Base-by-base conservation (phyloP, 1,284 basidiomycete genomes). In the Ustilago sp. region DNA sequence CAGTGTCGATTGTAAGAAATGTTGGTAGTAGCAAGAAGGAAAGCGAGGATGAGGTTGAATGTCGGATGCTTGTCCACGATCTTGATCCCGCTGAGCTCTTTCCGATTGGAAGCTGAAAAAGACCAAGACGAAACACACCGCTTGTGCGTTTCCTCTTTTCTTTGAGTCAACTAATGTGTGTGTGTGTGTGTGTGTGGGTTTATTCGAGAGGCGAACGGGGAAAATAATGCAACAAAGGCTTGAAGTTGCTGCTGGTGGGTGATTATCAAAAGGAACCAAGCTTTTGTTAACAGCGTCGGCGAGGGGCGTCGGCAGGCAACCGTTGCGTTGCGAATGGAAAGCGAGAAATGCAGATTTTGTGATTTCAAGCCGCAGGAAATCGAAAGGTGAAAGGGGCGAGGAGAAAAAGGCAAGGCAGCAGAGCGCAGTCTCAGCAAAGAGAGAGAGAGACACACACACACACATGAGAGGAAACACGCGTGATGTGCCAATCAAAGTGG, bases 401-500 rank as follows among this genome's bases (percentile, higher is more conserved):
- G 34, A 35, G 36, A 53, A 35, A 53, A 17, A 52, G n/a, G 12
- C 9, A 17, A 34, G 51, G 51, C 51, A 36, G 35, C 53, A 50
- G 48, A 50, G 8, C 28, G 48, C 48, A 50, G 48, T 23, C 15
- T 19, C 23, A 23, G 23, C 23, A 23, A 28, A 28, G 23, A 23
- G 23, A 23, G 23, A 23, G 23, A 28, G 23, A 28, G 19, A 19
- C n/a, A n/a, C 19, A 19, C 2, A 28, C 23, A 28, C 23, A 28
- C 23, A 23, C 2, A 23, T 2, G 8, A 36, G 51, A 8, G n/a
- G 31, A 36, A 12, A 32, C 31, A 60, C 48, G 59, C 59, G 59
- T 60, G 59, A 60, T 53, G 50, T 53, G 59, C 50, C 38, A 43
- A 60, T 41, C 41, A 19, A 59, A 59, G 58, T 51, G 48, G 58